Base-by-base conservation (phyloP, 139 green algal genomes). In the Chlamydomonas schloesseri region DNA sequence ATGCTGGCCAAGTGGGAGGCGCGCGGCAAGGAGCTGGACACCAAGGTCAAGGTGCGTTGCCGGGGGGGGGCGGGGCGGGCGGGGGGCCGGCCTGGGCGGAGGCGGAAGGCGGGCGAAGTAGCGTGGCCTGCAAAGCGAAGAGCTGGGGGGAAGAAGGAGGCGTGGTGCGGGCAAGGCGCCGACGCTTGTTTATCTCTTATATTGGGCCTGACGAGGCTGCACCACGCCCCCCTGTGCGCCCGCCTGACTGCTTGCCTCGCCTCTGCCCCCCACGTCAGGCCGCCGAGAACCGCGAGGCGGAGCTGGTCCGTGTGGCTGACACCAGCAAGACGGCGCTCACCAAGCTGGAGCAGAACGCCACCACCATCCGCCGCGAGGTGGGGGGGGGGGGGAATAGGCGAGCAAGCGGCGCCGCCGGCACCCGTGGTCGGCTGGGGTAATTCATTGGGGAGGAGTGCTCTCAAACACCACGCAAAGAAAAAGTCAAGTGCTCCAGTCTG, bases 301-400 rank as follows among this genome's bases (percentile, higher is more conserved):
- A 65, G 78, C 78, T 84, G 60, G 37, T 84, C 2, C 42, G 64
- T 13, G 78, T 64, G 29, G 78, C 78, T 4, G 78, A 84, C 78
- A 65, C 4, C 64, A 68, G 42, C 60, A 74, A 74, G 42, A 84
- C 42, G 20, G 62, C 64, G 18, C 62, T 84, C 29, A 53, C n/a
- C 37, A 74, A 50, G 64, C 31, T 65, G 64, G 64, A 84, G 78
- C 64, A 84, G 34, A 33, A n/a, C 33, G 67, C 79, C 8, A 24
- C 28, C 29, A 21, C 67, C 47, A 69, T 69, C 26, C 46, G 65
- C 6, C 79, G 65, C 29, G 65, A 77, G 79, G 79, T 77, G 73
- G 28, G 46, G 2, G 28, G 0, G 10, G 23, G 28, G 4, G 29
- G 29, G 64, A 10, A 21, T 14, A 10, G 60, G 2, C 3, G 17